Conservation (phyloP, 495 filamentous ascomycete genomes). For the Xylaria cubensis region DNA sequence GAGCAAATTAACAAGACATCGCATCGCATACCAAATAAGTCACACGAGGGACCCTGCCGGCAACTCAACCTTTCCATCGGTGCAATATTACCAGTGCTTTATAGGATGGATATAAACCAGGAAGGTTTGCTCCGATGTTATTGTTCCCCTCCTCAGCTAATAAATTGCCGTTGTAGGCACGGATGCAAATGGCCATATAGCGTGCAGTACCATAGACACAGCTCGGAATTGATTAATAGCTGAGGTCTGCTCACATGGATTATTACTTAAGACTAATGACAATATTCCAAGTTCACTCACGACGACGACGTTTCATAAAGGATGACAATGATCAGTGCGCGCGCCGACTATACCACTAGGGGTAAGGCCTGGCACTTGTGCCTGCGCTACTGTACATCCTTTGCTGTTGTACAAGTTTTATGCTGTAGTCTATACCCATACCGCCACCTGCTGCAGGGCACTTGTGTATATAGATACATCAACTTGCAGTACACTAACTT, state of each 20-base stretch:
- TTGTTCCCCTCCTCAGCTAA: neutral
- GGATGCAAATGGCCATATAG: neutral
- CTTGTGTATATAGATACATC: neutral
- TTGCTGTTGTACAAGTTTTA: neutral
- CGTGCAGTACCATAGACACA: slow-evolving; percentile 1
- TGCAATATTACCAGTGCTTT: neutral
- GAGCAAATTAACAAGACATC: neutral
- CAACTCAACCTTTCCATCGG: neutral
- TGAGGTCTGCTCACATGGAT: slow-evolving; percentile 29
- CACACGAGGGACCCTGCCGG: neutral
- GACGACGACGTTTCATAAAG: slow-evolving; percentile 5
- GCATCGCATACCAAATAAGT: neutral
- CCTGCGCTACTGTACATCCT: neutral
- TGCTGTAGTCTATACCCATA: neutral
- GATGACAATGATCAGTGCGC: slow-evolving; percentile 21
- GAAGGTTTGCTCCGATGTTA: neutral
- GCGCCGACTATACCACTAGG: slow-evolving; percentile 3
- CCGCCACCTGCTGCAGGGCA: slow-evolving; percentile 6
- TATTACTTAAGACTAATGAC: neutral
- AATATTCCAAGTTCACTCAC: neutral
- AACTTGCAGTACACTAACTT: neutral
- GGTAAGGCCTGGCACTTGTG: slow-evolving; percentile 9
- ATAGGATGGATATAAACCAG: neutral
- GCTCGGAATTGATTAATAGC: slow-evolving; percentile 13
- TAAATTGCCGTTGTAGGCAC: neutral